phyloP scores from a whole-genome alignment of 2,329 filamentous ascomycete species.

The Allantophomopsis cytisporea region DNA sequence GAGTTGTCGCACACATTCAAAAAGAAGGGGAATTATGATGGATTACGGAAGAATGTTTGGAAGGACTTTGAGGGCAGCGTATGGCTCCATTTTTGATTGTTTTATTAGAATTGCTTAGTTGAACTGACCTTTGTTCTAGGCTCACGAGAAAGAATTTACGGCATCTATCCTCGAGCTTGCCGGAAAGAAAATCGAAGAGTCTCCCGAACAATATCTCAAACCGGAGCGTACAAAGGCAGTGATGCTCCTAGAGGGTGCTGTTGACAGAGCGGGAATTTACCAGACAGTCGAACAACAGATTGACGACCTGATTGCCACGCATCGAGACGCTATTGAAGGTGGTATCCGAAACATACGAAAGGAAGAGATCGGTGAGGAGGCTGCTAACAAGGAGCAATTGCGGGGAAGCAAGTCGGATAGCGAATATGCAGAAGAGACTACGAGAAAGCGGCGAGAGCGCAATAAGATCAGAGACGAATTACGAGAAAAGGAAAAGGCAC shows the following conservation, averaged over 20 bases:
- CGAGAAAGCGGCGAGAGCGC: conserved; percentile 43
- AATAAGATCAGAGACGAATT: conserved; percentile 47
- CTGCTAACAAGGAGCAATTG: conserved; percentile 47
- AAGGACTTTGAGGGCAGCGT: conserved; percentile 61
- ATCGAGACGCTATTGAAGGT: conserved; percentile 49
- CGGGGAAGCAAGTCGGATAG: conserved; percentile 61
- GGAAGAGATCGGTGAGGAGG: conserved; percentile 55
- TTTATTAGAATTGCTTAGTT: background rate
- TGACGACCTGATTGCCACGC: conserved; percentile 48
- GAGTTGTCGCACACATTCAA: conserved; percentile 69
- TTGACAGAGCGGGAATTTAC: conserved; percentile 66
- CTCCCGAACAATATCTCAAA: conserved; percentile 56
- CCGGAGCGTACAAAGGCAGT: conserved; percentile 63
- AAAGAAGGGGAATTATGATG: conserved; percentile 75
- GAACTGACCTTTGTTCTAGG: conserved; percentile 26
- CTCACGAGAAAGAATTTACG: conserved; percentile 54
- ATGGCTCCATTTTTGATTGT: conserved; percentile 10
- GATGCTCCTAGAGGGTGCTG: conserved; percentile 63
- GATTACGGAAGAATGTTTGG: conserved; percentile 64
- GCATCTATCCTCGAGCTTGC: conserved; percentile 56
- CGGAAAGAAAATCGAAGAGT: conserved; percentile 61
- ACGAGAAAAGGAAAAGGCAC: conserved; percentile 38
- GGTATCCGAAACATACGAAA: conserved; percentile 56
- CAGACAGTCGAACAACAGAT: conserved; percentile 56
- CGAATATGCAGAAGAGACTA: conserved; percentile 57